A percentile compares a stretch with the other conserved stretches of the same genome.
phyloP scores from a whole-genome alignment of 1,139 yeast species.

The Pichia norvegensis region DNA sequence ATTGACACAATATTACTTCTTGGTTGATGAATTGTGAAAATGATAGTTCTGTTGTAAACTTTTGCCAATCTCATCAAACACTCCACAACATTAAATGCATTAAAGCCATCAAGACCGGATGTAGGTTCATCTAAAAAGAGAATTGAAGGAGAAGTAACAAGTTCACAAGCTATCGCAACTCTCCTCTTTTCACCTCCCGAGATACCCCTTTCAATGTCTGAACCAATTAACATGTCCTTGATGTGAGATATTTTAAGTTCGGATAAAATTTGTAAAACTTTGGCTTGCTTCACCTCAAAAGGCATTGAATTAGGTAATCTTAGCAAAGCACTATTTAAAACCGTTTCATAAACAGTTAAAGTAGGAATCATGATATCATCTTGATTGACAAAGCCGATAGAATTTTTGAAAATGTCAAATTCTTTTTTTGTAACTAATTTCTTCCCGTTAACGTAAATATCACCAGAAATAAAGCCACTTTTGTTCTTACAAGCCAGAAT shows the following conservation, averaged over 20 bases:
- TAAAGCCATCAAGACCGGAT: conserved; percentile 88
- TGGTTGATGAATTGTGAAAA: conserved; percentile 96
- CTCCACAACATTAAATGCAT: conserved; percentile 87
- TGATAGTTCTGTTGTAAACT: conserved; percentile 75
- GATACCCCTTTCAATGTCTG: conserved; percentile 83
- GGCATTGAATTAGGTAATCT: conserved; percentile 80
- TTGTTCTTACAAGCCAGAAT: conserved; percentile 84
- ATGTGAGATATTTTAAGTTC: conserved; percentile 79
- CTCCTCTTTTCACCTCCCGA: conserved; percentile 92
- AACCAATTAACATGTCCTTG: conserved; percentile 81
- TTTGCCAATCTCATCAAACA: conserved; percentile 72
- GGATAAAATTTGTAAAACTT: conserved; percentile 77
- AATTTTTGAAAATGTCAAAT: conserved; percentile 43
- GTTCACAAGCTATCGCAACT: conserved; percentile 84
- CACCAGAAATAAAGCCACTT: conserved; percentile 60
- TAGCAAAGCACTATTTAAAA: conserved; percentile 80
- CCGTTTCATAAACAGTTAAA: conserved; percentile 90
- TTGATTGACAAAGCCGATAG: conserved; percentile 95
- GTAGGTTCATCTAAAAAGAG: conserved; percentile 86
- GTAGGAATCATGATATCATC: conserved; percentile 90
- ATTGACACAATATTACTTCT: conserved; percentile 88
- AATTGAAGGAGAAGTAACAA: conserved; percentile 78
- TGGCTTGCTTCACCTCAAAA: conserved; percentile 57
- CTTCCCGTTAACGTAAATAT: conserved; percentile 68
- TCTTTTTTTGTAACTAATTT: conserved; percentile 28